A percentile compares a stretch with the other conserved stretches of the same genome.
These are phyloP conservation scores for Trichosporon sp. DNA, from an alignment of 1,284 basidiomycete species.

Conservation along the genomic window DNA sequence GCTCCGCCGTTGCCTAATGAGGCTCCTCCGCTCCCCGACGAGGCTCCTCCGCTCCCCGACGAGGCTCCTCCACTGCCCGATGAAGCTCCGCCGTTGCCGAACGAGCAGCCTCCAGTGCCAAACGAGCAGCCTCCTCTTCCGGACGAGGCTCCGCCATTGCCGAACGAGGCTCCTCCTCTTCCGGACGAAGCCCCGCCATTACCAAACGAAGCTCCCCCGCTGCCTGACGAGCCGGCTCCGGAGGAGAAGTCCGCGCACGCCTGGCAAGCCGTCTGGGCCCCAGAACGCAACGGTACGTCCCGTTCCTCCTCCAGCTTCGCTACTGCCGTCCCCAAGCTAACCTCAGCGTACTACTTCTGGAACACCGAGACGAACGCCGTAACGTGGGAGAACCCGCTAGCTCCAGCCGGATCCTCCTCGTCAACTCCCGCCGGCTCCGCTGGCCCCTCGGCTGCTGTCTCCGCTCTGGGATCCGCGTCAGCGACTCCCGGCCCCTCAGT, in stretches of 20 bases:
- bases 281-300: constrained; percentile 58
- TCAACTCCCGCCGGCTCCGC: constrained; percentile 27
- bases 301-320: neutral
- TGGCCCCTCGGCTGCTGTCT: constrained; percentile 31
- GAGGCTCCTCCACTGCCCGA: neutral
- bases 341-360: constrained; percentile 74
- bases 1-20: neutral
- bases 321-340: neutral
- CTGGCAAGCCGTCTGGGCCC: constrained; percentile 83
- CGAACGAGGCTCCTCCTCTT: neutral
- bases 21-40: neutral
- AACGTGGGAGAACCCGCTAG: constrained; percentile 79
- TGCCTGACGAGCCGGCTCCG: neutral
- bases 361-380: constrained; percentile 72
- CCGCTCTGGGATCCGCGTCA: constrained; percentile 55
- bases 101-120: neutral
- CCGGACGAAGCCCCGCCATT: neutral
- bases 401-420: constrained; percentile 22
- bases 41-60: neutral
- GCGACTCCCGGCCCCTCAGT: constrained; percentile 17
- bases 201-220: neutral
- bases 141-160: neutral
- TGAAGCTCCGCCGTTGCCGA: neutral
- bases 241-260: constrained; percentile 15
- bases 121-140: neutral